Conservation (phyloP, 768 basidiomycete genomes). For the Bullera alba region DNA sequence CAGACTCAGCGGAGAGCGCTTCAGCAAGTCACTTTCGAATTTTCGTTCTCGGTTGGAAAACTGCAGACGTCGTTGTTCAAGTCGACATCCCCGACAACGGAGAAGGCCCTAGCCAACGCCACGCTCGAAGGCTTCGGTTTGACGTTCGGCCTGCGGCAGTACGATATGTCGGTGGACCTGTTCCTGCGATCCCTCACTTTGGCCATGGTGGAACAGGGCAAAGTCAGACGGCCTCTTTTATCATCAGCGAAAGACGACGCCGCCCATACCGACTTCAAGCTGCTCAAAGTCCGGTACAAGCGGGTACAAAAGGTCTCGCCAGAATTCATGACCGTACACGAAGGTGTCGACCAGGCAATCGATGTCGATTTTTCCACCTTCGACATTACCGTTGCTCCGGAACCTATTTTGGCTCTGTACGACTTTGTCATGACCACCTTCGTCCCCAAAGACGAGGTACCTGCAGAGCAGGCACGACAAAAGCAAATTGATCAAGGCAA, state of each 20-base stretch:
- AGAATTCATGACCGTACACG: slow-evolving; percentile 69
- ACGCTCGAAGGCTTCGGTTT: slow-evolving; percentile 71
- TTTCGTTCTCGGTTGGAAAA: slow-evolving; percentile 78
- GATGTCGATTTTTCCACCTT: slow-evolving; percentile 84
- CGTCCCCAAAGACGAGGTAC: slow-evolving; percentile 51
- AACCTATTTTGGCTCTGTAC: slow-evolving; percentile 82
- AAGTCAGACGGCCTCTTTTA: slow-evolving; percentile 41
- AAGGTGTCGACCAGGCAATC: slow-evolving; percentile 79
- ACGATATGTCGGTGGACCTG: slow-evolving; percentile 78
- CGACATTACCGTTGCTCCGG: slow-evolving; percentile 77
- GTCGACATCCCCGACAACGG: slow-evolving; percentile 56
- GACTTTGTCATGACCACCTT: slow-evolving; percentile 98
- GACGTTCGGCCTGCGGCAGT: slow-evolving; percentile 66
- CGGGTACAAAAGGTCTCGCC: slow-evolving; percentile 79
- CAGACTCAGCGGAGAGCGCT: slow-evolving; percentile 49
- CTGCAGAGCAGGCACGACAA: neutral
- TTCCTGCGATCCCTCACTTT: slow-evolving; percentile 70
- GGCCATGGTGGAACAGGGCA: slow-evolving; percentile 59
- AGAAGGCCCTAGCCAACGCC: slow-evolving; percentile 71
- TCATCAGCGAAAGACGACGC: slow-evolving; percentile 26
- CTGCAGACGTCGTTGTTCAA: slow-evolving; percentile 74
- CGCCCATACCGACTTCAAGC: slow-evolving; percentile 49
- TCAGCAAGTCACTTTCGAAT: slow-evolving; percentile 64
- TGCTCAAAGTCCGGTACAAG: slow-evolving; percentile 70
- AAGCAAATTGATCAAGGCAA: slow-evolving; percentile 6